phyloP scores from a whole-genome alignment of 2,329 filamentous ascomycete species.

The Diaporthe citri region DNA sequence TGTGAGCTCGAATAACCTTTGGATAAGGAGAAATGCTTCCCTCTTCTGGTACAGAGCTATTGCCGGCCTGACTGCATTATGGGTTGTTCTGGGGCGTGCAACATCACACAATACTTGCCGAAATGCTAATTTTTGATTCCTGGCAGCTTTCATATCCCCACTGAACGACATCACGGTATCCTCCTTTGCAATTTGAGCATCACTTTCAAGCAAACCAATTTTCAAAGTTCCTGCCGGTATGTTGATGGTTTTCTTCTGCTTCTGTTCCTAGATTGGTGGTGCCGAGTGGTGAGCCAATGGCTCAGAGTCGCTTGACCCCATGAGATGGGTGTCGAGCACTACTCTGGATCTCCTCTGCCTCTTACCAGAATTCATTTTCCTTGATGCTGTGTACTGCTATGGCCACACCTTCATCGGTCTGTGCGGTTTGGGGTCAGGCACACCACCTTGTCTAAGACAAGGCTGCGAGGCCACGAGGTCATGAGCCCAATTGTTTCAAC shows the following conservation, averaged over 20 bases:
- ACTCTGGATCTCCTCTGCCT: too few relatives aligned
- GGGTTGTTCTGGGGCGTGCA: not conserved
- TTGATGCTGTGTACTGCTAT: too few relatives aligned
- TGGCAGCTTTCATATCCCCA: conserved; percentile 6
- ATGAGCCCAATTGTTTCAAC: too few relatives aligned
- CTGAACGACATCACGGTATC: not conserved
- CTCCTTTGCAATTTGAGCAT: not conserved
- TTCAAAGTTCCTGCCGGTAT: not conserved
- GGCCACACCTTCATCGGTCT: too few relatives aligned
- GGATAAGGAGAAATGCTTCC: not conserved
- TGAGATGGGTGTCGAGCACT: too few relatives aligned
- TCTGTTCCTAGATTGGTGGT: not conserved
- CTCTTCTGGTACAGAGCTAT: too few relatives aligned
- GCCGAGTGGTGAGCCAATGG: not conserved
- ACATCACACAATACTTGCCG: not conserved
- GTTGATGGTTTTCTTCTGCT: not conserved
- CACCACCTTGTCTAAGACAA: too few relatives aligned
- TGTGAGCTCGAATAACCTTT: not conserved
- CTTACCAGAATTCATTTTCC: too few relatives aligned
- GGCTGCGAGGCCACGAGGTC: too few relatives aligned
- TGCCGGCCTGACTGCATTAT: not conserved
- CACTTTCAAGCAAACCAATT: conserved; percentile 4
- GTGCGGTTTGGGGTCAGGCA: too few relatives aligned
- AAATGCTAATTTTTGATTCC: not conserved
- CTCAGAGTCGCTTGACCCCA: not conserved